Evolutionary conservation across 2,329 filamentous ascomycete genomes (phyloP).

Genomic region (Magnaporthiopsis rhizophila): DNA sequence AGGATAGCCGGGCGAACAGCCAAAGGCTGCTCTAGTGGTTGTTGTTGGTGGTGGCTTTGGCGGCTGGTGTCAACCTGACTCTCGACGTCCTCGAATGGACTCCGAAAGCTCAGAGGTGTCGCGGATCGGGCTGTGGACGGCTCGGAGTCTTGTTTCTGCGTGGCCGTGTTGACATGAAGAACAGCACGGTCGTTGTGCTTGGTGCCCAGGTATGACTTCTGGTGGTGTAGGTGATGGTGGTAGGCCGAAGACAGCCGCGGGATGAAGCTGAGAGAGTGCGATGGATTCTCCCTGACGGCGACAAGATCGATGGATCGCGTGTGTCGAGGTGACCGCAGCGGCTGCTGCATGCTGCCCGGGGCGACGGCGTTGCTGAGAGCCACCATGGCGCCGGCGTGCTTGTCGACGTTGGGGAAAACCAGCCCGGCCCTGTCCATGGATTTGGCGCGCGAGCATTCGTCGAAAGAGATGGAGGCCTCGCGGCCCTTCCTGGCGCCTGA

Average conservation of each 20-base stretch:
- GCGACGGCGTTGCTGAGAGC: conserved; percentile 54
- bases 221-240: conserved; percentile 32
- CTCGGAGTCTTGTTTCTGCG: neutral
- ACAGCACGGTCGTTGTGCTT: conserved; percentile 41
- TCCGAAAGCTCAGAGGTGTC: neutral
- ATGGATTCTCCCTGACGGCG: conserved; percentile 9
- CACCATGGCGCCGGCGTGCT: conserved; percentile 56
- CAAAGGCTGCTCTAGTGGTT: conserved; percentile 17
- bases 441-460: conserved; percentile 45
- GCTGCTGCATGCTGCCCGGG: conserved; percentile 47
- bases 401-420: conserved; percentile 50
- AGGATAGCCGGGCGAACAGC: conserved; percentile 11
- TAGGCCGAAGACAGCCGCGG: conserved; percentile 26
- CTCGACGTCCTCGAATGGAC: neutral
- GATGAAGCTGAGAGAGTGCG: conserved; percentile 17
- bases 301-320: conserved; percentile 36
- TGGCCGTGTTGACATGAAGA: conserved; percentile 29
- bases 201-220: conserved; percentile 34
- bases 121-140: neutral
- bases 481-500: conserved; percentile 2
- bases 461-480: conserved; percentile 16
- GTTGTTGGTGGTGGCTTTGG: neutral
- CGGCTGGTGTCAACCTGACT: neutral
- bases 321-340: conserved; percentile 37
- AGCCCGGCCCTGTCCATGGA: conserved; percentile 54